phyloP scores from a whole-genome alignment of 1,284 basidiomycete genomes.

The Pholiota adiposa region DNA sequence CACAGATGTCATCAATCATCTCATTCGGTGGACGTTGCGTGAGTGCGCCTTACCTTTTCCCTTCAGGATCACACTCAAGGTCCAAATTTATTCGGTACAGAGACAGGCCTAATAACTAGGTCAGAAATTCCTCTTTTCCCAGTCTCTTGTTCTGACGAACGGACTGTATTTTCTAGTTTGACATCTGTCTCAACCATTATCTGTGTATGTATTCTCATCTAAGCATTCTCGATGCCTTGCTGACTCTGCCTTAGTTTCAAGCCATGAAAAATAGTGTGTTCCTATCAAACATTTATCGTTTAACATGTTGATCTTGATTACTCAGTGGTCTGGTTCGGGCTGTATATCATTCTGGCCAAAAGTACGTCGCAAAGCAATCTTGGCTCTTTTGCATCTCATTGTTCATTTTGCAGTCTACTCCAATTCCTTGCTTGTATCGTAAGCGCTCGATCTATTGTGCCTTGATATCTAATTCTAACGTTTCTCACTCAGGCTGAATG shows the following conservation, averaged over 20 bases:
- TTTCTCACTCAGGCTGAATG: not conserved
- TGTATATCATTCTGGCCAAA: conserved; percentile 21
- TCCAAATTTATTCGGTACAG: not conserved
- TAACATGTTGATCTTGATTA: not conserved
- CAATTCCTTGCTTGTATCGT: not conserved
- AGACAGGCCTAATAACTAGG: conserved; percentile 21
- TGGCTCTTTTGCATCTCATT: not conserved
- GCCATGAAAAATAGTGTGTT: conserved; percentile 9
- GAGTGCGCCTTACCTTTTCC: too few relatives aligned
- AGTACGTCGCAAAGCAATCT: not conserved
- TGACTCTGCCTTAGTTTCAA: conserved; percentile 5
- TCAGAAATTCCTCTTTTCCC: not conserved
- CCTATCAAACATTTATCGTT: not conserved
- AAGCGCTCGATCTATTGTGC: not conserved
- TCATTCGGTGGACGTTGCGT: conserved; percentile 21
- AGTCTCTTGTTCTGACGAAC: not conserved
- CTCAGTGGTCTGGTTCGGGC: conserved; percentile 21
- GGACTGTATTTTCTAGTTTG: conserved; percentile 4
- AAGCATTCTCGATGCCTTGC: not conserved
- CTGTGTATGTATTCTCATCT: conserved; percentile 10
- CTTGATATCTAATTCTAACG: not conserved
- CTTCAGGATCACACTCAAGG: not conserved
- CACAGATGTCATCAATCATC: conserved; percentile 16
- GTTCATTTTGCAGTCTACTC: not conserved
- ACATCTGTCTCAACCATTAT: conserved; percentile 18